These are phyloP conservation scores for Penstemon newberryi DNA, from an alignment of 257 asterid genomes.

Conservation along the genomic window DNA sequence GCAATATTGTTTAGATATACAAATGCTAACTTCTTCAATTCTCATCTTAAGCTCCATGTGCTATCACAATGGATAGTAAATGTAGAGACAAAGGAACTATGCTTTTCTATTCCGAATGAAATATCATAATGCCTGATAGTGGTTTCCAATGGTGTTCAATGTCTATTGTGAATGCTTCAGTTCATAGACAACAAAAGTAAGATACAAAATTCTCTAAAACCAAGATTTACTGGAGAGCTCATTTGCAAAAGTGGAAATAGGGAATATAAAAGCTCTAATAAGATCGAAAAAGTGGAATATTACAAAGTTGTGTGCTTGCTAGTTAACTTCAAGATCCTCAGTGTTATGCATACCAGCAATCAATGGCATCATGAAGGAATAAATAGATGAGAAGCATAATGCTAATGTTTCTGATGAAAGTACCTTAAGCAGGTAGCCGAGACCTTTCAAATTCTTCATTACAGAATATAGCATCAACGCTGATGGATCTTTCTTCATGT, in stretches of 20 bases:
- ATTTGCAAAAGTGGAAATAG: background rate
- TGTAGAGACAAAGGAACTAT: no score
- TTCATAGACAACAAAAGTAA: constrained; percentile 1
- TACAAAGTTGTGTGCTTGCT: background rate
- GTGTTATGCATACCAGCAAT: constrained; percentile 9
- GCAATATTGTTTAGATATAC: no score
- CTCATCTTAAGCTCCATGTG: no score
- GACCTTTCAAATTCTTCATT: constrained; percentile 65
- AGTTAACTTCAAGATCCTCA: constrained; percentile 14
- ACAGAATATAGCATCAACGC: constrained; percentile 81
- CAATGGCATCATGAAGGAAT: constrained; percentile 18
- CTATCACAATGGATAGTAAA: no score
- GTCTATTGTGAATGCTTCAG: background rate
- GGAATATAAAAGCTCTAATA: background rate
- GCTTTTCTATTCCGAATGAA: background rate
- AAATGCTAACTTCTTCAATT: no score
- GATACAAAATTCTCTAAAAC: background rate
- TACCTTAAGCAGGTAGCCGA: constrained; percentile 88
- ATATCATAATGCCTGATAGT: background rate
- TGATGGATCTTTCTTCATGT: constrained; percentile 77
- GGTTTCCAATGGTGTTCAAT: background rate
- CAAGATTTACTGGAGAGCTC: background rate
- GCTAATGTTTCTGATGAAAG: constrained; percentile 19
- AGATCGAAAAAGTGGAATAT: constrained; percentile 1
- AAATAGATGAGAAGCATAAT: constrained; percentile 25